phyloP scores from a whole-genome alignment of 257 asterid genomes.

The Solanum medicagineum region DNA sequence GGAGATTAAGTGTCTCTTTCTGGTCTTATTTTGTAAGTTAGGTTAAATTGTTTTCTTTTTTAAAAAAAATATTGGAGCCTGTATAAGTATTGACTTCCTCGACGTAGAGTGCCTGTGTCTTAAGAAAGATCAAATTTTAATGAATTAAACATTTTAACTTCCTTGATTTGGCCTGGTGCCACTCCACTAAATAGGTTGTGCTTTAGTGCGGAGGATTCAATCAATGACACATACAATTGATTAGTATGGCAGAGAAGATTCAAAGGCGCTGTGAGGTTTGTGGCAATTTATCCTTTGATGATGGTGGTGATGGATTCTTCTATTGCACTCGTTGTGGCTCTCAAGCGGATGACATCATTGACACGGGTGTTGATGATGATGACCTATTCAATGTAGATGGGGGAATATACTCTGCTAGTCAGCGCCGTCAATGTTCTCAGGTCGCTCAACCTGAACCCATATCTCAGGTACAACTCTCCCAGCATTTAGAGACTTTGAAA shows the following conservation, averaged over 20 bases:
- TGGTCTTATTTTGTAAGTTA: not conserved
- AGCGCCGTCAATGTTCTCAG: constrained; percentile 14
- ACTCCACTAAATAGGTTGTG: not conserved
- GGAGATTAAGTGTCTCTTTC: not conserved
- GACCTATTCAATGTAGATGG: constrained; percentile 8
- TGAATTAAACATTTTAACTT: not conserved
- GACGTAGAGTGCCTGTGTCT: not conserved
- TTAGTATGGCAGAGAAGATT: not conserved
- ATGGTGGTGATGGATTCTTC: constrained; percentile 45
- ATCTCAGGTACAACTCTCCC: constrained; percentile 32
- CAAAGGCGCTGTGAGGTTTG: constrained; percentile 31
- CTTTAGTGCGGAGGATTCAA: not conserved
- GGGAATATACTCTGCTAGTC: constrained; percentile 18
- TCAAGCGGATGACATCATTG: constrained; percentile 43
- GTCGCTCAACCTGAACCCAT: constrained; percentile 16
- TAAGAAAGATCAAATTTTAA: not conserved
- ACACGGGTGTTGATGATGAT: constrained; percentile 40
- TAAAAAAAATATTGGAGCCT: not conserved
- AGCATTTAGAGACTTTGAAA: constrained; percentile 19
- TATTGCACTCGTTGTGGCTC: constrained; percentile 41
- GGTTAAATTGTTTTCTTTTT: not conserved
- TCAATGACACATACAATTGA: not conserved
- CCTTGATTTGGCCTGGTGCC: not conserved
- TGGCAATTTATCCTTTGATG: constrained; percentile 17
- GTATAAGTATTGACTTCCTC: not conserved